Percentiles rank a stretch among this genome's conserved stretches.
Conservation (phyloP, 352 stramenopile genomes). For the Phytopythium sindhum region DNA sequence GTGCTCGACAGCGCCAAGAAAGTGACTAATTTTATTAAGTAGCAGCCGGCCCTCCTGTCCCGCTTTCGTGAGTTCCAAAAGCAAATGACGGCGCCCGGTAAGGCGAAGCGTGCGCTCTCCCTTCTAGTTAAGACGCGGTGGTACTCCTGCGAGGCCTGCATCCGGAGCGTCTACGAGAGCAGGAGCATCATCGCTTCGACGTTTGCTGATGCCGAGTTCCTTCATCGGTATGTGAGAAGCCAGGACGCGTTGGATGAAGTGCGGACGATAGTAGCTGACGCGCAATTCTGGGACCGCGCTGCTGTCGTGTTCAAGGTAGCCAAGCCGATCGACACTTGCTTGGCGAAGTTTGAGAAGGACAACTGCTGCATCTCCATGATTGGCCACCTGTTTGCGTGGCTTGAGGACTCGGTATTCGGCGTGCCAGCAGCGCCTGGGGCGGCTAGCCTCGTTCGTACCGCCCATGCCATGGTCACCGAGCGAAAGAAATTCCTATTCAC, state of each 20-base stretch:
- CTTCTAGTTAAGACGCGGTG: constrained; percentile 9
- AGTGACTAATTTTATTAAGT: constrained; percentile 11
- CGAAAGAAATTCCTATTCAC: constrained; percentile 1
- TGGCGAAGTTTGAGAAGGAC: constrained; percentile 16
- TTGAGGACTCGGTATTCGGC: constrained; percentile 6
- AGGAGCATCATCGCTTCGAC: background rate
- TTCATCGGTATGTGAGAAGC: background rate
- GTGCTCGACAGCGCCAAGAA: background rate
- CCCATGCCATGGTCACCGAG: background rate
- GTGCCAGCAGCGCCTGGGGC: background rate
- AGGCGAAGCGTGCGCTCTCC: background rate
- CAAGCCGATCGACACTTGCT: constrained; percentile 8
- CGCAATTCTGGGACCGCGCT: constrained; percentile 8
- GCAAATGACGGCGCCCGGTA: too few species aligned
- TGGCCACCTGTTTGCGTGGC: constrained; percentile 9
- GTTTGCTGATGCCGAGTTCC: constrained; percentile 6
- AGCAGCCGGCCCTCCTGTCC: constrained; percentile 1
- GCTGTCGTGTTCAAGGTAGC: background rate
- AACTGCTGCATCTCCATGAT: constrained; percentile 15
- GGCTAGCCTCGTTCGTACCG: background rate
- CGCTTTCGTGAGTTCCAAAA: constrained; percentile 10
- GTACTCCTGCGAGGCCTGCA: constrained; percentile 12
- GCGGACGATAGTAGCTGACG: constrained; percentile 1
- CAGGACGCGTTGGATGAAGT: too few species aligned
- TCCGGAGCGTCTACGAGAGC: constrained; percentile 8